Evolutionary conservation across 2,329 filamentous ascomycete species (phyloP).

Genomic region (Microcyclospora pomicola): DNA sequence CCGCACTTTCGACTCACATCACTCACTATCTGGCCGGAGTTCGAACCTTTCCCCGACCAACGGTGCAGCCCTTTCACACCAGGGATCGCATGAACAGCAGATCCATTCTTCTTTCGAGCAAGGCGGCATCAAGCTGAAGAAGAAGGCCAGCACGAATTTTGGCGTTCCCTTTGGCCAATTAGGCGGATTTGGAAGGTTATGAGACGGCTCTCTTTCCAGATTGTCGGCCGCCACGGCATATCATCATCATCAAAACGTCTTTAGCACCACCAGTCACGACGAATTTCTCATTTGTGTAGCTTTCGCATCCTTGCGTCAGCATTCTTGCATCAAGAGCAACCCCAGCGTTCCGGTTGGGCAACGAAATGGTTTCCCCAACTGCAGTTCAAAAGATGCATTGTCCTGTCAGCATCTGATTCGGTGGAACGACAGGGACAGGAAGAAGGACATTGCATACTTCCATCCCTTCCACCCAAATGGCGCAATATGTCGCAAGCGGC

Average conservation of each 20-base stretch:
- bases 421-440: too few species aligned
- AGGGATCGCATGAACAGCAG: slow-evolving; percentile 13
- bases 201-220: slow-evolving; percentile 8
- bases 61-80: slow-evolving; percentile 9
- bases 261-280: background rate
- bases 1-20: background rate
- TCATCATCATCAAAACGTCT: background rate
- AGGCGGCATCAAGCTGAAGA: slow-evolving; percentile 24
- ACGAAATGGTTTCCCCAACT: slow-evolving; percentile 1
- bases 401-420: background rate
- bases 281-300: slow-evolving; percentile 1
- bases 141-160: slow-evolving; percentile 24
- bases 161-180: slow-evolving; percentile 23
- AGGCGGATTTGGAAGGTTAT: slow-evolving; percentile 14
- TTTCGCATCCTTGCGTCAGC: background rate
- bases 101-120: slow-evolving; percentile 17
- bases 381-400: background rate
- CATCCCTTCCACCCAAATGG: too few species aligned
- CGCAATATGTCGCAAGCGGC: too few species aligned
- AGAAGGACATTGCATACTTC: too few species aligned
- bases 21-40: slow-evolving; percentile 2
- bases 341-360: slow-evolving; percentile 1
- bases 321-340: background rate
- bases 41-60: slow-evolving; percentile 5
- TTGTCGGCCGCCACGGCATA: background rate